Evolutionary conservation across 139 green algal species (phyloP).

Genomic region (Ettlia oleoabundans): DNA sequence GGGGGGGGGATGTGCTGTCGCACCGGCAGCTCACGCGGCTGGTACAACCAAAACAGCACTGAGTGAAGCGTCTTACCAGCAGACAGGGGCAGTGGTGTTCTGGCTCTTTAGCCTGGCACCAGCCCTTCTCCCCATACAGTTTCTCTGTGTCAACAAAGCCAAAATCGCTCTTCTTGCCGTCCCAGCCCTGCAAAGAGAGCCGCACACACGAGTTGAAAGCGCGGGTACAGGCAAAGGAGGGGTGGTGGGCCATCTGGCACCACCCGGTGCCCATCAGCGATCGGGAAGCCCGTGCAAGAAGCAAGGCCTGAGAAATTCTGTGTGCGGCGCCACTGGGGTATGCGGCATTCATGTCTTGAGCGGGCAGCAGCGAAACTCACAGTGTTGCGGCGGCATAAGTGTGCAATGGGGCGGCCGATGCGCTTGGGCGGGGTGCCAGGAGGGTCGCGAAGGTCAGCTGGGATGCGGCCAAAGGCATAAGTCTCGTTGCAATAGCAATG

Average conservation of each 20-base stretch:
- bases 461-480: constrained; percentile 13
- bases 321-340: neutral
- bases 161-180: constrained; percentile 24
- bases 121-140: constrained; percentile 54
- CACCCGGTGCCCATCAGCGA: no score
- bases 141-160: constrained; percentile 35
- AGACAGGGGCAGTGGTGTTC: neutral
- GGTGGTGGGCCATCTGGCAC: neutral
- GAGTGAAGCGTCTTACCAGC: neutral
- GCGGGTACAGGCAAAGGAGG: neutral
- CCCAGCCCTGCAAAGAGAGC: neutral
- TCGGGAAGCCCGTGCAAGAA: no score
- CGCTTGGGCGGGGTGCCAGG: constrained; percentile 18
- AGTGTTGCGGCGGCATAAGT: constrained; percentile 11
- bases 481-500: constrained; percentile 25
- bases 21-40: no score
- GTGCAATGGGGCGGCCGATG: neutral
- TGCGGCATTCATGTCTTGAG: neutral
- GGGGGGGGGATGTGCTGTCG: no score
- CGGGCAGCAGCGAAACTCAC: neutral
- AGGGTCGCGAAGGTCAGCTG: neutral
- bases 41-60: no score
- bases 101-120: constrained; percentile 43
- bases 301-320: no score
- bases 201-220: neutral